These are phyloP conservation scores for Stagonosporopsis tanaceti DNA, from an alignment of 2,329 filamentous ascomycete genomes.

Conservation along the genomic window DNA sequence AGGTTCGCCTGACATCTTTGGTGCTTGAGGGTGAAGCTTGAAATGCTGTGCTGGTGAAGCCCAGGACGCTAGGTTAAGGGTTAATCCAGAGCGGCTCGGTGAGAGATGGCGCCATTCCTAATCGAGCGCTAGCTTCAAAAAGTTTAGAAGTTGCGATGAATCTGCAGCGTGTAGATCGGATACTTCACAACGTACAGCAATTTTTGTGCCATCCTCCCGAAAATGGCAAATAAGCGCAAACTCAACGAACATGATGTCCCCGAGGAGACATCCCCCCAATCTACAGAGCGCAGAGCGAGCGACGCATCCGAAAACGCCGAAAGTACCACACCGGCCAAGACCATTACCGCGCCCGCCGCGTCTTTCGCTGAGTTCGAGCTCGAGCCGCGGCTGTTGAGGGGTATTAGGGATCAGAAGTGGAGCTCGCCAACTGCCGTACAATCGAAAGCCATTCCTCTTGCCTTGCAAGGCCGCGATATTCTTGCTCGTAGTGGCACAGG, in stretches of 20 bases:
- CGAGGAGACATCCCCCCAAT: slow-evolving; percentile 40
- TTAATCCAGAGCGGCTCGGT: slow-evolving; percentile 24
- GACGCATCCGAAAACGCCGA: slow-evolving; percentile 35
- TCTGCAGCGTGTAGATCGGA: slow-evolving; percentile 14
- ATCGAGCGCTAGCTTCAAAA: slow-evolving; percentile 27
- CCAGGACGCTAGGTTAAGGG: background rate
- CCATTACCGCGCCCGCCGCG: slow-evolving; percentile 22
- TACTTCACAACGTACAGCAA: slow-evolving; percentile 10
- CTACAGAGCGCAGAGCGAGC: slow-evolving; percentile 29
- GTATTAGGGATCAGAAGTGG: slow-evolving; percentile 84
- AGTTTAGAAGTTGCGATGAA: slow-evolving; percentile 28
- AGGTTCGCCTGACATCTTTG: background rate
- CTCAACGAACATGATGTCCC: slow-evolving; percentile 58
- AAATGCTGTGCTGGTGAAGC: background rate
- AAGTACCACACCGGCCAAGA: slow-evolving; percentile 22
- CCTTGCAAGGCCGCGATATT: slow-evolving; percentile 86
- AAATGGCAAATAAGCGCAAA: slow-evolving; percentile 55
- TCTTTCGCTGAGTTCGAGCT: slow-evolving; percentile 81
- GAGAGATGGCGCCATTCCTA: slow-evolving; percentile 1
- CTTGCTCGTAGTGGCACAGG: slow-evolving; percentile 93
- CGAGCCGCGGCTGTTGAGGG: slow-evolving; percentile 85
- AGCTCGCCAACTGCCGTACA: slow-evolving; percentile 89
- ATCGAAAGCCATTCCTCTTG: slow-evolving; percentile 84
- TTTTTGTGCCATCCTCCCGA: slow-evolving; percentile 2
- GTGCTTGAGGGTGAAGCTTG: background rate